Base-by-base conservation (phyloP, 805 yeast genomes). In the Kregervanrija fluxuum region DNA sequence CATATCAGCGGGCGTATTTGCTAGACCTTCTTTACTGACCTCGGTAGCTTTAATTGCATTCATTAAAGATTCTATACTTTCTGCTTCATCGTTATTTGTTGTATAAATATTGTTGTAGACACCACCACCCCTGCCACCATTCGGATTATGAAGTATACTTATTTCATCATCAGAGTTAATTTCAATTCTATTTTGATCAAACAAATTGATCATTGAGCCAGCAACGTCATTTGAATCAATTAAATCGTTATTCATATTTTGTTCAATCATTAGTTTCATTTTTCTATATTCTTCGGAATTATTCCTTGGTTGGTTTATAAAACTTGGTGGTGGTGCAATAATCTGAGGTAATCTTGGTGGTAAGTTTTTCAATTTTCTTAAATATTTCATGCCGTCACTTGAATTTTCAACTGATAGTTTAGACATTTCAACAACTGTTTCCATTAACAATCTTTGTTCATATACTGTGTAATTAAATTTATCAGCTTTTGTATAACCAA, bases 1-100 rank as follows among this genome's bases (percentile, higher is more conserved):
- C 54, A 91, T 61, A 22, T 77, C 85, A 0, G 71, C 71, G 0
- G 99, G 99, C 0, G 95, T 85, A 32, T 71, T 66, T 3, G 70
- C 73, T 44, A 77, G 54, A 6, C 74, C 79, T 41, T 74, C 74
- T 30, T 69, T 73, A 30, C 55, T 62, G 2, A 63, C 69, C 40
- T 74, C 79, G 44, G 73, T 80, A 0, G 77, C 74, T 48, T 67
- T 64, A 32, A 82, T 77, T 43, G 74, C 75, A 42, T 49, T 45
- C 54, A 52, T 49, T n/a, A 52, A 47, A 13, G 40, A 35, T 30
- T 47, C 44, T 39, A 60, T 47, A 43, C 54, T 56, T 16, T 52
- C 52, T n/a, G 50, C 51, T 31, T 60, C 64, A 40, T 48, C 48
- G 5, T 37, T 11, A 37, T 37, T 13, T 4, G 37, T n/a, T n/a